Conservation (phyloP, 257 asterid genomes). For the Nicotiana benthamiana region DNA sequence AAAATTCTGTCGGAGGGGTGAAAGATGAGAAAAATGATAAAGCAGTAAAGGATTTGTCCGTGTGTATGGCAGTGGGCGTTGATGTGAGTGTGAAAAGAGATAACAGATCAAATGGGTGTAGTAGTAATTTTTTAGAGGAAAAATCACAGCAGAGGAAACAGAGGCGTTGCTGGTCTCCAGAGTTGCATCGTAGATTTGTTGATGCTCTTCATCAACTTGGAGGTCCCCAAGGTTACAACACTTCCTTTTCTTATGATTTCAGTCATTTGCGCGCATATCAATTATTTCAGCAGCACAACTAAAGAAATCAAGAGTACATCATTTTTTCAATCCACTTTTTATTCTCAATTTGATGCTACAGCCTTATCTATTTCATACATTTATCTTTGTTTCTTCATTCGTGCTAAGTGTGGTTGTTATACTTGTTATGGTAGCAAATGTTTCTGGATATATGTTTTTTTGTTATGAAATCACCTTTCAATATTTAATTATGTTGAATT, state of each 20-base stretch:
- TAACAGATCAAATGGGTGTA: neutral
- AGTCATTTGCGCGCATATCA: no score
- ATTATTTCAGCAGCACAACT: no score
- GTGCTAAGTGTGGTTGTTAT: neutral
- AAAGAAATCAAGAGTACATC: neutral
- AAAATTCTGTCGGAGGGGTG: neutral
- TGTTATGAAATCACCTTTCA: neutral
- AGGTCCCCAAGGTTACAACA: slow-evolving; percentile 36
- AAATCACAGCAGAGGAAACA: slow-evolving; percentile 38
- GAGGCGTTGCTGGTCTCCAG: slow-evolving; percentile 70
- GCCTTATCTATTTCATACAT: neutral
- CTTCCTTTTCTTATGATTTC: no score
- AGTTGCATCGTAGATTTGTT: slow-evolving; percentile 49
- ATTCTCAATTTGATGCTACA: neutral
- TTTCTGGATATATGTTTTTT: neutral
- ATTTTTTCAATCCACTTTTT: neutral
- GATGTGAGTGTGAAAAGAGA: slow-evolving; percentile 12
- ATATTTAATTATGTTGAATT: neutral
- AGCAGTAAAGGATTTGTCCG: slow-evolving; percentile 11
- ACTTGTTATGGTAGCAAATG: neutral
- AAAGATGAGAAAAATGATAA: slow-evolving; percentile 7
- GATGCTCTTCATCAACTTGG: slow-evolving; percentile 54
- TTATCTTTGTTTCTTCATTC: neutral
- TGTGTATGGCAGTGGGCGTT: slow-evolving; percentile 20
- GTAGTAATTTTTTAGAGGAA: neutral